Evolutionary conservation across 345 rosid species (phyloP), one percentile per base, ranked within the genome.

Genomic region (Acer saccharum): DNA sequence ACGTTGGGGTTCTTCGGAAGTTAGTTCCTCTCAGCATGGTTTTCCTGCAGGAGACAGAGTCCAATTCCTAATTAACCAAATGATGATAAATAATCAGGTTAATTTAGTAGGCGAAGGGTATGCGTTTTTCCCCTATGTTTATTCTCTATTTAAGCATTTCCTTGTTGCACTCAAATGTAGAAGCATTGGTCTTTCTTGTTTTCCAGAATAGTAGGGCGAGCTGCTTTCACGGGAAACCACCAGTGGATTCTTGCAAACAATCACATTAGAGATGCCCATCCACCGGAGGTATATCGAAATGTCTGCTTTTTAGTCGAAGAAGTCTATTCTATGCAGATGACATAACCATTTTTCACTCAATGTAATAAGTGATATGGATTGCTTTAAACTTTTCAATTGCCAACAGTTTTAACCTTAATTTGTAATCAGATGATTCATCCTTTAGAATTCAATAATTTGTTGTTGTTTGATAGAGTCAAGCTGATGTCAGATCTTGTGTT

Each of bases 81-180:
- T 97, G 98, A 91, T 91, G 92, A 73, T 80, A 71, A 85, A 93
- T 75, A 89, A 88, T 85, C 94, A 90, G 41, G 86, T 94, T 81
- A 88, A 80, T 67, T 61, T 94, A 11, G 88, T 94, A 0, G 98
- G 99, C 1, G 95, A 94, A 90, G 98, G 99, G 99, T 94, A 90
- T 62, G 89, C 18, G 23, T 68, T 76, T 55, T 78, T 61, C 12
- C 7, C 17, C 64, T 60, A 8, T 7, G 35, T 54, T 75, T 50
- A 64, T 8, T 71, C 44, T 78, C 27, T 1, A 10, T 83, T 77
- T 29, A 58, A 17, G 7, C 11, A 41, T 69, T 72, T 57, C 44
- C 32, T 8, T 7, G 23, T 62, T 74, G 60, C 6, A 35, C 50
- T 58, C 12, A 72, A 68, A 66, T 75, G 35, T 70, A 27, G 70